Base-by-base conservation (phyloP, 1,284 basidiomycete genomes). In the Phaffia rhodozyma region DNA sequence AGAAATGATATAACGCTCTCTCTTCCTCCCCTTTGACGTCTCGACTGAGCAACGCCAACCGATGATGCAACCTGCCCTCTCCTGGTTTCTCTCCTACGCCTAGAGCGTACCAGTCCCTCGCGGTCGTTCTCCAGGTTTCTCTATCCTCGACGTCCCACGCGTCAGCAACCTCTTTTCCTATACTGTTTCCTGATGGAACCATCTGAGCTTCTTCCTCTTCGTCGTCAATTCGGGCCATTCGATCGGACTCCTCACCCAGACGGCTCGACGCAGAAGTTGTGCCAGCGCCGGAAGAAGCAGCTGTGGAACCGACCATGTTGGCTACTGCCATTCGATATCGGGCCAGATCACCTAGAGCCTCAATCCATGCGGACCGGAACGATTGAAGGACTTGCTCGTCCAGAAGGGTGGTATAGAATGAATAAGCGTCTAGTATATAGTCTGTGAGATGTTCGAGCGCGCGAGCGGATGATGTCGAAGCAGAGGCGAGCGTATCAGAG, bases 401-500 rank as follows among this genome's bases (percentile, higher is more conserved):
- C 61, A 91, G 80, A 7, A 98, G 81, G 54, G 86, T 84, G 0
- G 91, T 87, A 77, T 97, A 97, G 71, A 93, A 94, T 0, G 85
- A 85, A 75, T 98, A 98, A 0, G 93, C 89, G 70, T 90, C 94
- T 72, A 93, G 92, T 60, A 97, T 90, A 70, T 93, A 94, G 68
- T 94, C 86, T 69, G 87, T 84, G 51, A 97, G 80, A 68, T 89
- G 83, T 70, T 94, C 86, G 61, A 81, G 73, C 21, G 78, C 71
- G 32, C 64, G 60, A 6, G 67, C 62, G 23, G 67, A 59, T 38
- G 64, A 50, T 32, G 68, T 56, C 30, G 60, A n/a, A 30, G 47
- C 43, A 5, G 62, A 18, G 30, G 57, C 55, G 0, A 58, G 52
- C 38, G 57, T 58, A 18, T 53, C 27, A 2, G 62, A 27, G 38